phyloP scores from a whole-genome alignment of 2,329 filamentous ascomycete genomes.

The Podosphaera leucotricha region DNA sequence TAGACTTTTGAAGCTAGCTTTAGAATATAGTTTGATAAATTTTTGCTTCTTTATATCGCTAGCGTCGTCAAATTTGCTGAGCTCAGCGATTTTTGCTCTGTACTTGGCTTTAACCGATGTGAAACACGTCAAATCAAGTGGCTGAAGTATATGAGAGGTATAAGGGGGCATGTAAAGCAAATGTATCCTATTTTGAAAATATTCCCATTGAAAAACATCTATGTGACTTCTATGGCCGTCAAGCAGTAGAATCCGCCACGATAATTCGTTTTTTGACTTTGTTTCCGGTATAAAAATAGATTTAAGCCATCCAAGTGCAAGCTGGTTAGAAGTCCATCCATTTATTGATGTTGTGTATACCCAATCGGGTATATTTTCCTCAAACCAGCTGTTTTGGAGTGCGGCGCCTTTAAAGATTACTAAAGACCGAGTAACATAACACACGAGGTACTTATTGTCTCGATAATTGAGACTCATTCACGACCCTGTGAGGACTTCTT shows the following conservation, averaged over 20 bases:
- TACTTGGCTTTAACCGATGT: not conserved
- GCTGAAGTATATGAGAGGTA: not conserved
- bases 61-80: too few species aligned
- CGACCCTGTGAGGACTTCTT: not conserved
- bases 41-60: too few species aligned
- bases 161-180: not conserved
- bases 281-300: not conserved
- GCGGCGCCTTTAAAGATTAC: not conserved
- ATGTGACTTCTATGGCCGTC: not conserved
- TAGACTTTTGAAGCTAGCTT: too few species aligned
- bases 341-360: not conserved
- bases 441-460: not conserved
- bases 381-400: not conserved
- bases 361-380: not conserved
- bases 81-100: too few species aligned
- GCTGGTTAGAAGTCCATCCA: not conserved
- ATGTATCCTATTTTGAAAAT: not conserved
- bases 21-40: too few species aligned
- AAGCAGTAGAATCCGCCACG: not conserved
- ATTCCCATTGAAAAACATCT: not conserved
- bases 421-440: not conserved
- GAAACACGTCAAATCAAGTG: constrained; percentile 1
- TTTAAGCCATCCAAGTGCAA: constrained; percentile 1
- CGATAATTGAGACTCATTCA: not conserved
- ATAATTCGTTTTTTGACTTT: not conserved